These are phyloP conservation scores for Myriosclerotinia scirpicola DNA, from an alignment of 2,329 filamentous ascomycete genomes.

Conservation along the genomic window DNA sequence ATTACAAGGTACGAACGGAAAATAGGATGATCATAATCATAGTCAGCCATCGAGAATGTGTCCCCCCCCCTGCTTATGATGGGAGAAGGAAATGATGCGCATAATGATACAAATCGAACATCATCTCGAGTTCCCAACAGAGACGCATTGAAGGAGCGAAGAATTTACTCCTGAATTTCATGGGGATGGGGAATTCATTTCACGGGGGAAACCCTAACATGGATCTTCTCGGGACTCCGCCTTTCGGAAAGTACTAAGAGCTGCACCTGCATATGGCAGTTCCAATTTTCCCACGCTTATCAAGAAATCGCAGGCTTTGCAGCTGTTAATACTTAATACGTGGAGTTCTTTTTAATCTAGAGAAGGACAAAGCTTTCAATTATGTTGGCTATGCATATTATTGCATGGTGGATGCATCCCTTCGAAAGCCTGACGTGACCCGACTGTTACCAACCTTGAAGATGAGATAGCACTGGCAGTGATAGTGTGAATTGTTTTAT, in stretches of 20 bases:
- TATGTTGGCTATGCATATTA: slow-evolving; percentile 16
- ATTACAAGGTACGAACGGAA: not conserved
- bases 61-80: not conserved
- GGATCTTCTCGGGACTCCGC: slow-evolving; percentile 20
- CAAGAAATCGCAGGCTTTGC: slow-evolving; percentile 2
- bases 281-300: slow-evolving; percentile 15
- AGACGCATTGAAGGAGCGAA: not conserved
- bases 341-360: slow-evolving; percentile 15
- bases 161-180: slow-evolving; percentile 4
- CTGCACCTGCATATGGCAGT: slow-evolving; percentile 26
- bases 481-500: slow-evolving; percentile 3
- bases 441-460: slow-evolving; percentile 18
- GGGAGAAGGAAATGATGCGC: not conserved
- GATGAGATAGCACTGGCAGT: slow-evolving; percentile 13
- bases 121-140: not conserved
- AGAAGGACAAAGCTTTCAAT: slow-evolving; percentile 14
- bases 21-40: not conserved
- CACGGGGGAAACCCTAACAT: slow-evolving; percentile 5
- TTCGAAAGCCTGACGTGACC: slow-evolving; percentile 21
- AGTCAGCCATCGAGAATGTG: not conserved
- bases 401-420: slow-evolving; percentile 15
- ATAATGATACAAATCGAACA: slow-evolving; percentile 7
- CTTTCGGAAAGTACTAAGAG: slow-evolving; percentile 11
- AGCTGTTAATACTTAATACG: not conserved
- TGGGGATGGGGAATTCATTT: not conserved